Percentiles rank a stretch among this genome's conserved stretches.
Conservation (phyloP, 805 yeast species). For the Lachancea lanzarotensis region DNA sequence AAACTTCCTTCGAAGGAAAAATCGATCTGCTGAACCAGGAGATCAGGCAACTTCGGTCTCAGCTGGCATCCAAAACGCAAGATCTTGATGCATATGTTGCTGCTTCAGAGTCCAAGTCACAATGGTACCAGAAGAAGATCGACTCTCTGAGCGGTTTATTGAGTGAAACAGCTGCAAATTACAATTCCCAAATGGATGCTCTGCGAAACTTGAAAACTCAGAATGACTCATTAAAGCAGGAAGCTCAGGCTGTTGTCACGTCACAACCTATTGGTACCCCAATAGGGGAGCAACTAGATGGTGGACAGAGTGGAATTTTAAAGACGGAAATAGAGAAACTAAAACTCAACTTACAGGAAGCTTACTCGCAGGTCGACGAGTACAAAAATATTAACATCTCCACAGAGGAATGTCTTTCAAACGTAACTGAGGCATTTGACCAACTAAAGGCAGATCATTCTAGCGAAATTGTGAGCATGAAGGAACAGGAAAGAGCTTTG, state of each 20-base stretch:
- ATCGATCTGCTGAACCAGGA: slow-evolving; percentile 45
- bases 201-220: slow-evolving; percentile 11
- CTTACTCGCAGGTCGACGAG: slow-evolving; percentile 53
- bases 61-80: slow-evolving; percentile 40
- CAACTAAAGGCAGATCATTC: slow-evolving; percentile 31
- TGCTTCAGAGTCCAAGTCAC: slow-evolving; percentile 33
- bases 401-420: slow-evolving; percentile 57
- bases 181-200: slow-evolving; percentile 8
- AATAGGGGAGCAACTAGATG: slow-evolving; percentile 22
- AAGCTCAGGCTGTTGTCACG: slow-evolving; percentile 23
- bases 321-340: slow-evolving; percentile 41
- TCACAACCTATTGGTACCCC: slow-evolving; percentile 28
- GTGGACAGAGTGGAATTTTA: slow-evolving; percentile 24
- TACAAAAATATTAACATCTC: slow-evolving; percentile 57
- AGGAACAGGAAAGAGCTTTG: slow-evolving; percentile 15
- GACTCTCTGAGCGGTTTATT: slow-evolving; percentile 47
- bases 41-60: slow-evolving; percentile 31
- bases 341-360: slow-evolving; percentile 47
- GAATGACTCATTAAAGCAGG: slow-evolving; percentile 16
- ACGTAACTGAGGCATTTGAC: slow-evolving; percentile 50
- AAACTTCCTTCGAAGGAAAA: slow-evolving; percentile 43
- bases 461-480: background rate
- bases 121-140: slow-evolving; percentile 53
- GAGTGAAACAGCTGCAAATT: slow-evolving; percentile 23
- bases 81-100: slow-evolving; percentile 42